Percentiles rank a stretch among this genome's conserved stretches.
phyloP scores from a whole-genome alignment of 2,329 filamentous ascomycete genomes.

The Aspergillus floridensis region DNA sequence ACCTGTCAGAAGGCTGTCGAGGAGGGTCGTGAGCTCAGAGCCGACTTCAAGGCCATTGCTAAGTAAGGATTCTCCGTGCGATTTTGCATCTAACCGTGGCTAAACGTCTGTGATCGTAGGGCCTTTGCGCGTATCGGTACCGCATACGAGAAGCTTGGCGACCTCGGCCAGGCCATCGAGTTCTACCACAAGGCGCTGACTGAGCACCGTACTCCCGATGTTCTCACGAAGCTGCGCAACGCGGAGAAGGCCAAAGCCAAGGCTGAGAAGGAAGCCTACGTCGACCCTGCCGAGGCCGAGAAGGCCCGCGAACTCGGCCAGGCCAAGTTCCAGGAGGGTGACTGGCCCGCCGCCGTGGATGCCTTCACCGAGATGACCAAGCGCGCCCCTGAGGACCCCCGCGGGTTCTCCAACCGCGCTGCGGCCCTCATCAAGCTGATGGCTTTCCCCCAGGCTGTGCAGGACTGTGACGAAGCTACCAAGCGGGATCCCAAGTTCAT shows the following conservation, averaged over 20 bases:
- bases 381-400: conserved; percentile 85
- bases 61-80: conserved; percentile 56
- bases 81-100: neutral
- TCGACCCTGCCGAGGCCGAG: conserved; percentile 89
- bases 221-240: conserved; percentile 85
- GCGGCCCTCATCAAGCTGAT: conserved; percentile 96
- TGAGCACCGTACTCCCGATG: conserved; percentile 93
- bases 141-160: conserved; percentile 87
- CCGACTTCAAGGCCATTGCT: conserved; percentile 97
- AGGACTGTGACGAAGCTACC: conserved; percentile 89
- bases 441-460: conserved; percentile 87
- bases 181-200: conserved; percentile 93
- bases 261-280: conserved; percentile 71
- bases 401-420: conserved; percentile 95
- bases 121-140: conserved; percentile 91
- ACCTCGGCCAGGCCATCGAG: conserved; percentile 74
- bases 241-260: conserved; percentile 85
- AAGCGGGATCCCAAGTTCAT: conserved; percentile 90
- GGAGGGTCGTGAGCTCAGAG: conserved; percentile 82
- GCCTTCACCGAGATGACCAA: conserved; percentile 97
- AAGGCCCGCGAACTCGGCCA: conserved; percentile 94
- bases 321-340: conserved; percentile 92
- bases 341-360: conserved; percentile 92
- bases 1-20: conserved; percentile 84
- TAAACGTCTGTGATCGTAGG: conserved; percentile 35